Conservation (phyloP, 805 yeast species). For the Blastobotrys chiropterorum region DNA sequence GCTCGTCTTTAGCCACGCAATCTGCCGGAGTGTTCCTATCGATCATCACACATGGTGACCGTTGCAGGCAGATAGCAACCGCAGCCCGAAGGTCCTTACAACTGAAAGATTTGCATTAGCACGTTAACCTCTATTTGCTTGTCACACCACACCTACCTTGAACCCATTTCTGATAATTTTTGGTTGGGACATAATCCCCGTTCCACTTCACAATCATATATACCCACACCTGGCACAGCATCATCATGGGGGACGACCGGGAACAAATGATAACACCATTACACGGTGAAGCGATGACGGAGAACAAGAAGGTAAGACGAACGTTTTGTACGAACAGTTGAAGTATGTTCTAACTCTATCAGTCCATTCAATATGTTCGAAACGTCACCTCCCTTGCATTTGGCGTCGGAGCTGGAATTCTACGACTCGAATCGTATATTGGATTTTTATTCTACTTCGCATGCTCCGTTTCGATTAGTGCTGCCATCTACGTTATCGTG, state of each 20-base stretch:
- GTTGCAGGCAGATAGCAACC: conserved; percentile 91
- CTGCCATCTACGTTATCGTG: conserved; percentile 31
- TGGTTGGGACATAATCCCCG: not conserved
- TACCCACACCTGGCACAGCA: not conserved
- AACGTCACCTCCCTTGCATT: conserved; percentile 44
- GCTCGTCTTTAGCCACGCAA: conserved; percentile 75
- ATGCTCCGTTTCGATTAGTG: conserved; percentile 32
- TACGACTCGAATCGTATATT: conserved; percentile 42
- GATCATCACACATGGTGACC: conserved; percentile 92
- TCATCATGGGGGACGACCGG: conserved; percentile 3
- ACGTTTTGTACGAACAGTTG: not conserved
- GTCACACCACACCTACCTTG: conserved; percentile 11
- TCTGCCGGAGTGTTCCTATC: conserved; percentile 86
- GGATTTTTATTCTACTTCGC: conserved; percentile 43
- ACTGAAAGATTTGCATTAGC: conserved; percentile 35
- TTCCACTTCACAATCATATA: not conserved
- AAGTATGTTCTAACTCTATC: not conserved
- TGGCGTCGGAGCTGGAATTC: conserved; percentile 52
- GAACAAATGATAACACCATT: conserved; percentile 12
- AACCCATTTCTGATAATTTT: conserved; percentile 11
- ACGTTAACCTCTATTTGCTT: not conserved
- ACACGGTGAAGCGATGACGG: conserved; percentile 11
- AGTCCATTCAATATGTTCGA: conserved; percentile 28
- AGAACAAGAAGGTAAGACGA: conserved; percentile 15
- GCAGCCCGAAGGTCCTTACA: conserved; percentile 92